A percentile compares a stretch with the other conserved stretches of the same genome.
Conservation (phyloP, 192 early-diverging fungal genomes). For the Podochytrium sp. region DNA sequence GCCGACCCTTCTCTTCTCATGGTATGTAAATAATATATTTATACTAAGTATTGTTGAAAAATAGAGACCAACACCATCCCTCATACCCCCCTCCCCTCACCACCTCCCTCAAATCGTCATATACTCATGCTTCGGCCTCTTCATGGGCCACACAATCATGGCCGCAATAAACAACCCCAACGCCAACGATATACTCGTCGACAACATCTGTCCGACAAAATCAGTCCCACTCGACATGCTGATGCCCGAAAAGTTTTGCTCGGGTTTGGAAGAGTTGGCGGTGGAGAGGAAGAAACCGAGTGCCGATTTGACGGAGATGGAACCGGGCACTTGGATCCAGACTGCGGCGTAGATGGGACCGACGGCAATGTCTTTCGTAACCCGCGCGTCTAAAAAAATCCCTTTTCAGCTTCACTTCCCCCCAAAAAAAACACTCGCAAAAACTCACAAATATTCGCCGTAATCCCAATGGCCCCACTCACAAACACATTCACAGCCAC, state of each 20-base stretch:
- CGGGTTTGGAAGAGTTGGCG: too few species aligned
- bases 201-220: slow-evolving; percentile 50
- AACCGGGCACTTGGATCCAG: slow-evolving; percentile 80
- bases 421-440: not conserved
- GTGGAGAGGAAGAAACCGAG: slow-evolving; percentile 73
- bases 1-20: too few species aligned
- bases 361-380: slow-evolving; percentile 77
- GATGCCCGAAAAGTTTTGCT: too few species aligned
- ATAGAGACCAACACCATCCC: too few species aligned
- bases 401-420: not conserved
- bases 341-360: slow-evolving; percentile 85
- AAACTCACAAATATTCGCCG: slow-evolving; percentile 63
- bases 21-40: too few species aligned
- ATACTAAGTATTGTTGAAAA: too few species aligned
- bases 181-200: slow-evolving; percentile 46
- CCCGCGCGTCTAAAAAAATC: slow-evolving; percentile 55
- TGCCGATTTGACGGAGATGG: slow-evolving; percentile 66
- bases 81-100: too few species aligned
- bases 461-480: slow-evolving; percentile 78
- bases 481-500: slow-evolving; percentile 59
- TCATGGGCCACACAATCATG: slow-evolving; percentile 43
- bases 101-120: too few species aligned
- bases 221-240: slow-evolving; percentile 36
- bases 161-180: slow-evolving; percentile 42
- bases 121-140: slow-evolving; percentile 9